These are phyloP conservation scores for Ramularia endophylla DNA, from an alignment of 2,329 filamentous ascomycete genomes.

Conservation along the genomic window DNA sequence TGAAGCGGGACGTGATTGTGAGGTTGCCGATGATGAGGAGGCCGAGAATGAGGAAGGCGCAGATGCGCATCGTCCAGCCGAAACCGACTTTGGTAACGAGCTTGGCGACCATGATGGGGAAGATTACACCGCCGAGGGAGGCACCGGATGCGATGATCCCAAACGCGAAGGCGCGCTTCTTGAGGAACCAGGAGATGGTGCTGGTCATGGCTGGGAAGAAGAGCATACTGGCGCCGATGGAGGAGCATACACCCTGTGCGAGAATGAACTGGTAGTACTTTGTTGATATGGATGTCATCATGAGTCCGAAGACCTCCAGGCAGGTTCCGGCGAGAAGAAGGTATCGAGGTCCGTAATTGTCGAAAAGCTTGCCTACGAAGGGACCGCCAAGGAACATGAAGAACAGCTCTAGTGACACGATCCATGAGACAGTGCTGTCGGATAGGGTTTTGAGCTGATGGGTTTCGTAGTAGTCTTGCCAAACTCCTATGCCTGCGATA, in stretches of 20 bases:
- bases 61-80: constrained; percentile 52
- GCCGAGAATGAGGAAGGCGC: constrained; percentile 57
- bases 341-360: constrained; percentile 41
- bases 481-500: too few relatives aligned
- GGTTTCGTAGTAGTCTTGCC: too few relatives aligned
- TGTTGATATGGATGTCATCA: constrained; percentile 44
- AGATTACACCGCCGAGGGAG: constrained; percentile 50
- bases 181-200: constrained; percentile 45
- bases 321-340: constrained; percentile 40
- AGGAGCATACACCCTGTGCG: constrained; percentile 44
- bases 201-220: constrained; percentile 39
- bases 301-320: constrained; percentile 43
- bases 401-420: too few relatives aligned
- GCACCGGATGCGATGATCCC: constrained; percentile 47
- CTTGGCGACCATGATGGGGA: constrained; percentile 56
- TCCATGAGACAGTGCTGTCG: too few relatives aligned
- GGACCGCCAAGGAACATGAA: constrained; percentile 42
- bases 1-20: constrained; percentile 41
- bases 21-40: constrained; percentile 39
- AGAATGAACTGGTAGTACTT: constrained; percentile 46
- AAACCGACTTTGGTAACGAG: constrained; percentile 51
- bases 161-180: constrained; percentile 43
- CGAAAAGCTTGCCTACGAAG: constrained; percentile 44
- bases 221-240: constrained; percentile 38
- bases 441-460: too few relatives aligned